Evolutionary conservation across 768 basidiomycete genomes (phyloP), one percentile per base, ranked within the genome.

Genomic region (Rhizopogon sp.): DNA sequence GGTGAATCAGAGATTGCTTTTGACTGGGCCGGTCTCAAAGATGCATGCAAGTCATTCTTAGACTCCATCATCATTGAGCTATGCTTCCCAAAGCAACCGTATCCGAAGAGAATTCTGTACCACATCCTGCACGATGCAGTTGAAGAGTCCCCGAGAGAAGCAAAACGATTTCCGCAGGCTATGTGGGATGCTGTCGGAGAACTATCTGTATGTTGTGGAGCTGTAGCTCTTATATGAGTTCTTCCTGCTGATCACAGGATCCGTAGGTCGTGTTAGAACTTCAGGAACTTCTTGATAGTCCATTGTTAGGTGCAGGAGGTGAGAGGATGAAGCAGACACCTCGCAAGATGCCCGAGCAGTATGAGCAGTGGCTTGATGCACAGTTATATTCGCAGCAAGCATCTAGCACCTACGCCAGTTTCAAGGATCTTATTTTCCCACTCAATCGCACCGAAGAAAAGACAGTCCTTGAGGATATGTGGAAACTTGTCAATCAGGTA

Each of bases 61-160:
- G 90, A 92, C 67, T 90, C 88, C 0, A 87, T 92, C 55, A 80
- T 93, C 57, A 80, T 93, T 56, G 91, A 93, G 64, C 70, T 93
- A 6, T 88, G 85, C 62, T 85, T 93, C 58, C 90, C 91, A 5
- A 72, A 75, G 45, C 83, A 84, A 3, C 74, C 76, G 0, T 88
- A 88, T 68, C 85, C 88, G 5, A 82, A 79, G 64, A 75, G 78
- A 50, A 74, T 91, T 42, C 66, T 93, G 25, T 83, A 82, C 60
- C 76, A 81, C 54, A 78, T 89, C 28, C 75, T 93, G 28, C 79
- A 78, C 50, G 88, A 92, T 42, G 84, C 87, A 9, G 74, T 87
- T 11, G 80, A 85, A 10, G 90, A 91, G 68, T 78, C 84, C 3
- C 88, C 88, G 1, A 78, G 75, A 47, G 89, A 90, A 54, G 81